Conservation (phyloP, 169 alveolate genomes). For the Cryptosporidium sp. region DNA sequence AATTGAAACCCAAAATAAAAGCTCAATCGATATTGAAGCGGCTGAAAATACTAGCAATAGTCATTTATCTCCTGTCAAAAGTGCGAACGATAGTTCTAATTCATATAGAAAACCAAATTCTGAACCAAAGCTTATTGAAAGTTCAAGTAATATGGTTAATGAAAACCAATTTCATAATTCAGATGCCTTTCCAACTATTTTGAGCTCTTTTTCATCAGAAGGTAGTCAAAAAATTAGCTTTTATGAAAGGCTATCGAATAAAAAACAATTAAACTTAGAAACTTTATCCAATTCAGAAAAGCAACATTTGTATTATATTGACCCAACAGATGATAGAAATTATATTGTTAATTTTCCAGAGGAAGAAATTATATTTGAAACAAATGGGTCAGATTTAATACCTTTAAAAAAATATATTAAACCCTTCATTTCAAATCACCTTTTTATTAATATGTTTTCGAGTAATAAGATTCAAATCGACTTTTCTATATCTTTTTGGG, state of each 20-base stretch:
- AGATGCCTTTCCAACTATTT: slow-evolving; percentile 35
- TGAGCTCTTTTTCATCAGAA: slow-evolving; percentile 24
- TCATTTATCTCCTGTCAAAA: background rate
- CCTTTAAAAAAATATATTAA: slow-evolving; percentile 16
- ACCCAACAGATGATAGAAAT: slow-evolving; percentile 8
- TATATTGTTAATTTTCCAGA: slow-evolving; percentile 19
- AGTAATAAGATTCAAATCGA: background rate
- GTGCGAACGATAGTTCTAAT: background rate
- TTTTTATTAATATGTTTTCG: slow-evolving; percentile 24
- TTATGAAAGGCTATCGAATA: slow-evolving; percentile 40
- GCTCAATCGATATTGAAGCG: background rate
- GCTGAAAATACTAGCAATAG: background rate
- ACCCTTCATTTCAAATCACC: slow-evolving; percentile 17
- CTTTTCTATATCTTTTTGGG: slow-evolving; percentile 56
- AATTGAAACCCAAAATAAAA: background rate
- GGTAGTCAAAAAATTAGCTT: slow-evolving; percentile 14
- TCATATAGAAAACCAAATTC: background rate
- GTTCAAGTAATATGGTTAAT: background rate
- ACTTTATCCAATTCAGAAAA: background rate
- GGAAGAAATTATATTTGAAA: background rate
- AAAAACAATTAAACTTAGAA: background rate
- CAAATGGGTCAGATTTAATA: background rate
- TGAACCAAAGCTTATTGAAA: background rate
- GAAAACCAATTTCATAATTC: slow-evolving; percentile 4
- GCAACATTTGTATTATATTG: background rate